phyloP scores from a whole-genome alignment of 2,329 filamentous ascomycete genomes.

The Ophiobolus disseminans region DNA sequence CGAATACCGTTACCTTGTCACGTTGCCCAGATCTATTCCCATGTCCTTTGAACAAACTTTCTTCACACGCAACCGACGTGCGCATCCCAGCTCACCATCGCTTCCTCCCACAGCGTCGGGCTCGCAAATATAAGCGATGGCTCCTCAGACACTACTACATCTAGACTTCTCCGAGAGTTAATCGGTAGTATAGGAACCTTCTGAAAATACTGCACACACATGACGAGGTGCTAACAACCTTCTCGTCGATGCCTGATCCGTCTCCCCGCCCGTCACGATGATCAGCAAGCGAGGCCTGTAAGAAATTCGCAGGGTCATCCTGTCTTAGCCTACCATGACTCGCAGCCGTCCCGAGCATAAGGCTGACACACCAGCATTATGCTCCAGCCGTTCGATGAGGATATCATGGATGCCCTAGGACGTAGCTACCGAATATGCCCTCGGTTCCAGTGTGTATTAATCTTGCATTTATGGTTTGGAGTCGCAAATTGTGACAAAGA shows the following conservation, averaged over 20 bases:
- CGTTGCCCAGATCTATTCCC: no score
- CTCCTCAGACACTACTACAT: no score
- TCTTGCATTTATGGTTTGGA: no score
- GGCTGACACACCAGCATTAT: slow-evolving; percentile 4
- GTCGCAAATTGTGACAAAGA: no score
- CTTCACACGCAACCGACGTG: background rate
- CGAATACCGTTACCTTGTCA: no score
- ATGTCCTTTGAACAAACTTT: background rate
- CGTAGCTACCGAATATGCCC: no score
- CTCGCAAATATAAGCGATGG: no score
- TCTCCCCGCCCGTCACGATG: slow-evolving; percentile 3
- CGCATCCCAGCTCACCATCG: background rate
- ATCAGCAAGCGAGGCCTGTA: slow-evolving; percentile 3
- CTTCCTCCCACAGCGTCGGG: no score
- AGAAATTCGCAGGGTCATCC: background rate
- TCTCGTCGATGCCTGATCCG: slow-evolving; percentile 4
- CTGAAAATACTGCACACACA: background rate
- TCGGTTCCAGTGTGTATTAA: no score
- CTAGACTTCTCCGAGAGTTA: no score
- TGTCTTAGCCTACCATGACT: slow-evolving; percentile 1
- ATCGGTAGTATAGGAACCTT: no score
- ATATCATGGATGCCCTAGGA: background rate
- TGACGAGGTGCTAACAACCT: slow-evolving; percentile 1
- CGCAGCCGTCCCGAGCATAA: slow-evolving; percentile 1
- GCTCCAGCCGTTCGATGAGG: background rate